Percentiles rank a stretch among this genome's conserved stretches.
These are phyloP conservation scores for Cladophialophora bantiana DNA, from an alignment of 2,329 filamentous ascomycete genomes.

Conservation along the genomic window DNA sequence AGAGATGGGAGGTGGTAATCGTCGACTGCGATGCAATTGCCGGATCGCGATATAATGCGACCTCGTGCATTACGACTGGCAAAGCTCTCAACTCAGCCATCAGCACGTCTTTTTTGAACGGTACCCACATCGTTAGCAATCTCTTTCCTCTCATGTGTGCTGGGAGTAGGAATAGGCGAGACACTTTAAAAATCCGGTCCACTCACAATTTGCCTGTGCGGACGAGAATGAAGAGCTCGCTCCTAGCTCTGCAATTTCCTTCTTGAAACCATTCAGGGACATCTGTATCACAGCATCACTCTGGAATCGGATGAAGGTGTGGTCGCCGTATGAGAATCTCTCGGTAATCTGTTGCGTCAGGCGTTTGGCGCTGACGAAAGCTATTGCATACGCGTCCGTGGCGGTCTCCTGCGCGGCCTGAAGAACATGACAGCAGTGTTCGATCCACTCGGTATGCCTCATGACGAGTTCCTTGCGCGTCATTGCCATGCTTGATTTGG, in stretches of 20 bases:
- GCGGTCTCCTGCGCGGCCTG: conserved; percentile 10
- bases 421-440: conserved; percentile 20
- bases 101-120: conserved; percentile 9
- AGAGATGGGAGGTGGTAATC: conserved; percentile 8
- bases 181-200: neutral
- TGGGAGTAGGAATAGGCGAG: too few species aligned
- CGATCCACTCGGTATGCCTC: conserved; percentile 24
- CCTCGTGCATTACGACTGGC: conserved; percentile 19
- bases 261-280: conserved; percentile 21
- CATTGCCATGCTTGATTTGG: conserved; percentile 16
- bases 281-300: conserved; percentile 20
- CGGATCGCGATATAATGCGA: conserved; percentile 18
- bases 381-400: conserved; percentile 12
- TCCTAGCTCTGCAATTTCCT: conserved; percentile 14
- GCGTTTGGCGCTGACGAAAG: conserved; percentile 13
- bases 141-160: neutral
- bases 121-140: neutral
- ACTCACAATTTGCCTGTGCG: conserved; percentile 18
- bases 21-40: neutral
- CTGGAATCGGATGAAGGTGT: conserved; percentile 14
- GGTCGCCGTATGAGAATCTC: conserved; percentile 21
- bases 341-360: conserved; percentile 18
- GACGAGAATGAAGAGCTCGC: conserved; percentile 5
- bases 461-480: conserved; percentile 25
- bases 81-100: conserved; percentile 18